Evolutionary conservation across 805 yeast genomes (phyloP).

Genomic region (Crinitomyces ghanaensis): DNA sequence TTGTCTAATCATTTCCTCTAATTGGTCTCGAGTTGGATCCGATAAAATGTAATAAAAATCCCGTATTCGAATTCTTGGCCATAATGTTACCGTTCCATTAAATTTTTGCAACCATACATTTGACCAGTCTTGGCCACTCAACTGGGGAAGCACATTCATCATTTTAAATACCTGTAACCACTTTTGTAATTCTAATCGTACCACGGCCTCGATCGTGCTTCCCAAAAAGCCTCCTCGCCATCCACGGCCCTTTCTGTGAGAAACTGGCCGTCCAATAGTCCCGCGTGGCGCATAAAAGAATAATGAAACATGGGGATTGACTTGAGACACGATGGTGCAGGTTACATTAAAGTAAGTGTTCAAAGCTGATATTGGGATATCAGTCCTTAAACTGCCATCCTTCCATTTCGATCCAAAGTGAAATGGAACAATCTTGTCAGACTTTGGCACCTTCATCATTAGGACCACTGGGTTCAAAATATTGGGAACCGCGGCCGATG

Average conservation of each 20-base stretch:
- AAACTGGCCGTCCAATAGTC: conserved; percentile 68
- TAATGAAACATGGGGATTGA: conserved; percentile 68
- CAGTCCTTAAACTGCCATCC: conserved; percentile 71
- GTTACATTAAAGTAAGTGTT: conserved; percentile 68
- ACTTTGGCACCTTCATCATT: conserved; percentile 52
- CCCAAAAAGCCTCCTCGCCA: conserved; percentile 70
- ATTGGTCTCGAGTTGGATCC: conserved; percentile 53
- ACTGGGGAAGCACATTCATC: conserved; percentile 54
- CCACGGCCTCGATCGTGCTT: conserved; percentile 57
- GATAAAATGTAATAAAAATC: conserved; percentile 56
- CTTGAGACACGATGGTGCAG: conserved; percentile 69
- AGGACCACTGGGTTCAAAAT: conserved; percentile 67
- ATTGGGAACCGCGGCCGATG: conserved; percentile 78
- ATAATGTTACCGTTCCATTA: conserved; percentile 64
- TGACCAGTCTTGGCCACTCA: conserved; percentile 72
- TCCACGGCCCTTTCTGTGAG: conserved; percentile 42
- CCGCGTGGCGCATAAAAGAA: conserved; percentile 74
- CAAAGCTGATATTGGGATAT: conserved; percentile 62
- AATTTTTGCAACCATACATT: conserved; percentile 63
- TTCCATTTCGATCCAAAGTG: conserved; percentile 67
- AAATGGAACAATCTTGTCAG: conserved; percentile 44
- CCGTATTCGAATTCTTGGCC: conserved; percentile 50
- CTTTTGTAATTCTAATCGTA: conserved; percentile 63
- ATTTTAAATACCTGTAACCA: conserved; percentile 60
- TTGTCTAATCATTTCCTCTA: conserved; percentile 42